These are phyloP conservation scores for Cordyceps tenuipes DNA, from an alignment of 2,329 filamentous ascomycete species.

Conservation along the genomic window DNA sequence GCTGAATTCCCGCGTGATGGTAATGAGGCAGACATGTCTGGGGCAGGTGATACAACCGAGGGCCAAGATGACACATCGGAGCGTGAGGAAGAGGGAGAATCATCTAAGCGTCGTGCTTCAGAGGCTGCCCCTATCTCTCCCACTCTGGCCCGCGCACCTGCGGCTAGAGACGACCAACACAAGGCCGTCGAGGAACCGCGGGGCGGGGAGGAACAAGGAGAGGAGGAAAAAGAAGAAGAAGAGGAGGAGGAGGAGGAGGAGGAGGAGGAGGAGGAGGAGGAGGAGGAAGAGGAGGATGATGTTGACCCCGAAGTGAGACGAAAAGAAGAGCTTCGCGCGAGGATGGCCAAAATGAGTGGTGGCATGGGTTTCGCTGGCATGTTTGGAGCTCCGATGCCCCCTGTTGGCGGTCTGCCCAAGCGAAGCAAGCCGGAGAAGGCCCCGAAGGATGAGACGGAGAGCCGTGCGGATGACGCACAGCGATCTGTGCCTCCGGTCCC, in stretches of 20 bases:
- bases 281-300: slow-evolving; percentile 74
- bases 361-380: slow-evolving; percentile 96
- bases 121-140: slow-evolving; percentile 32
- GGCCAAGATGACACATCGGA: slow-evolving; percentile 55
- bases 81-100: slow-evolving; percentile 67
- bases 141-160: slow-evolving; percentile 17
- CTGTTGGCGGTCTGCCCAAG: slow-evolving; percentile 51
- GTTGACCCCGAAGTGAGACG: slow-evolving; percentile 80
- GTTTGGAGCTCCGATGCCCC: slow-evolving; percentile 68
- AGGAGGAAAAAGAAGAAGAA: slow-evolving; percentile 62
- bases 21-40: slow-evolving; percentile 58
- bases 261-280: slow-evolving; percentile 26
- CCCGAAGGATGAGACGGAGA: slow-evolving; percentile 30
- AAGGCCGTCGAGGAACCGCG: slow-evolving; percentile 63
- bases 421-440: slow-evolving; percentile 29
- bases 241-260: slow-evolving; percentile 72
- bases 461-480: slow-evolving; percentile 32
- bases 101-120: slow-evolving; percentile 25
- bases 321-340: slow-evolving; percentile 78
- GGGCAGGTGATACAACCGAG: slow-evolving; percentile 55
- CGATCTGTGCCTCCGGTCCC: slow-evolving; percentile 46
- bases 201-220: slow-evolving; percentile 59
- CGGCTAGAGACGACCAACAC: slow-evolving; percentile 44
- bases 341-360: slow-evolving; percentile 98
- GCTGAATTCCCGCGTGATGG: slow-evolving; percentile 45